Base-by-base conservation (phyloP, 192 early-diverging fungal species). In the Allomyces macrogynus region DNA sequence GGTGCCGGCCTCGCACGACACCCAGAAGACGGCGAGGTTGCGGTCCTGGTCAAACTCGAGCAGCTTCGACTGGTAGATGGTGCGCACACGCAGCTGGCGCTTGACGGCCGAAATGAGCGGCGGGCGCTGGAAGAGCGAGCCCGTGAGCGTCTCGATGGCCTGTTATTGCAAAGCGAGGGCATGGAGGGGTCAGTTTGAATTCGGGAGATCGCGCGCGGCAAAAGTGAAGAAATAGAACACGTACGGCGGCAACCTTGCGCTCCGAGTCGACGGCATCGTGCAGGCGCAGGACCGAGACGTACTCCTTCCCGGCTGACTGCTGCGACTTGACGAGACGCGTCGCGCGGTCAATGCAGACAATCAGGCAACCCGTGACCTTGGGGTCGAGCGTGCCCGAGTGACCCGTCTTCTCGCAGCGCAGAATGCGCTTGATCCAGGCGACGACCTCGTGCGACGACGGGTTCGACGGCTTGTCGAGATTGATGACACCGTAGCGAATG, bases 391-490 rank as follows among this genome's bases (percentile, higher is more conserved):
- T 99, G 61, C 95, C 95, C 71, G 85, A 87, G 83, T 99, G 95
- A 26, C 95, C 95, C 61, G 95, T 99, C 74, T 99, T 99, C 70
- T 99, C 92, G 24, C 92, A 91, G 64, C 89, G 85, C 63, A 99
- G 83, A 66, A 99, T 99, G 66, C 93, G 88, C 44, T 91, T 85
- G 74, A 99, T 93, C 95, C 95, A 99, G 64, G 95, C 95, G 62
- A 99, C 95, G 24, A 99, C 95, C 78, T 99, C 95, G 81, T 99
- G 95, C 61, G 95, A 99, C 63, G 93, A 97, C 63, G 95, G 95
- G 80, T 99, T 99, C 40, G 95, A 86, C 32, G 95, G 95, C 80
- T 99, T 99, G 82, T 99, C 95, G 67, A 99, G 81, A 80, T 99
- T 99, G 78, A 99, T 99, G 62, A 95, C 87, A 73, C 95, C 95